Base-by-base conservation (phyloP, 2,329 filamentous ascomycete genomes). In the Sphaerulina populicola region DNA sequence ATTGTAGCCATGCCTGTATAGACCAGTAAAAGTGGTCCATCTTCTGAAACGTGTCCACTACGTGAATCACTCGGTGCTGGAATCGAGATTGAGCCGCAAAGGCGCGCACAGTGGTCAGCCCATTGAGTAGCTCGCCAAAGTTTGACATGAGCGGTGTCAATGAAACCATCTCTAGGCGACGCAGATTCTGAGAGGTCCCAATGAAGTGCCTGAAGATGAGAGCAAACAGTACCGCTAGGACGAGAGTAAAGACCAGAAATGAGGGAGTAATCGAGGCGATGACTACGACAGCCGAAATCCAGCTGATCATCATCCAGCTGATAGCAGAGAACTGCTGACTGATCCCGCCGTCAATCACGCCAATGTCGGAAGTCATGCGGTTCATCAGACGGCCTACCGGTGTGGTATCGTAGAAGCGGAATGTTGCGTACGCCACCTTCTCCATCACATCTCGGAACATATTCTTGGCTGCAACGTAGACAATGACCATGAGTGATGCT, bases 11-110 rank as follows among this genome's bases (percentile, higher is more conserved):
- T 6, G 82, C 81, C 58, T 94, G 88, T 39, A 94, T 75, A 52
- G 83, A 86, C 72, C 89, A 95, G 71, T 94, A 95, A 70, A 95
- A 94, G 66, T 96, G 90, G 62, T 96, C 90, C 78, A 94, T 93
- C 65, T 88, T 88, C 66, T 95, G 90, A 64, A 95, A 95, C 14
- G 82, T 82, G 63, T 95, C 89, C 0, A 89, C 88, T 0, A 89
- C 88, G 2, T 77, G 73, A 31, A 96, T 83, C 47, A 94, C 87
- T 45, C 83, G 79, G 55, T 82, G 78, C 63, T 94, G 88, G 63
- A 95, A 95, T 47, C 85, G 82, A 3, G 77, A 72, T 60, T 94
- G 84, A 0, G 85, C 88, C 44, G 78, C 81, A 65, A 94, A 91
- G 0, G 90, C 88, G 39, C 88, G 81, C 18, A 96, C 88, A 0